A percentile compares a stretch with the other conserved stretches of the same genome.
phyloP scores from a whole-genome alignment of 768 basidiomycete species.

The Crepidotus variabilis region DNA sequence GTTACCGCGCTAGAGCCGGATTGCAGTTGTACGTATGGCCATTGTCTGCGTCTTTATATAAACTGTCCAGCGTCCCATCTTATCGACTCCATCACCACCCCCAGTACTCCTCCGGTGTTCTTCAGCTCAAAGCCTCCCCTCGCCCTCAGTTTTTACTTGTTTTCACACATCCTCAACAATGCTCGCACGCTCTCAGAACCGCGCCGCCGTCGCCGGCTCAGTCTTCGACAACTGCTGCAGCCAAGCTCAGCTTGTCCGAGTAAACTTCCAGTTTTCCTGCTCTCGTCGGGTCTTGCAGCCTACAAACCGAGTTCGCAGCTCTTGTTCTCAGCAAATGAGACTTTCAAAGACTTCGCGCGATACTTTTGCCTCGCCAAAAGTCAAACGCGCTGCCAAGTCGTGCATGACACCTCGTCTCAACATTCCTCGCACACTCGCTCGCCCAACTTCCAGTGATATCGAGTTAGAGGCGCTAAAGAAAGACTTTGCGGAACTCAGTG shows the following conservation, averaged over 20 bases:
- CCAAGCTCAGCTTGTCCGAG: not conserved
- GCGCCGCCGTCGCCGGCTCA: not conserved
- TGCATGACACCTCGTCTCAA: slow-evolving; percentile 1
- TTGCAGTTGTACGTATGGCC: slow-evolving; percentile 1
- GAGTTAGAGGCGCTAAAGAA: slow-evolving; percentile 1
- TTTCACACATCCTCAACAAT: not conserved
- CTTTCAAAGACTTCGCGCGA: slow-evolving; percentile 4
- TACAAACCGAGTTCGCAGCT: not conserved
- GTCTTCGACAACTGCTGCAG: not conserved
- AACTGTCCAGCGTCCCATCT: not conserved
- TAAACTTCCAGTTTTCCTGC: not conserved
- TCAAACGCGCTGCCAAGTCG: not conserved
- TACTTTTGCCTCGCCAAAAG: not conserved
- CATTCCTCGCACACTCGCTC: slow-evolving; percentile 7
- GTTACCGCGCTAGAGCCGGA: slow-evolving; percentile 3
- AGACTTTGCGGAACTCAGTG: slow-evolving; percentile 9
- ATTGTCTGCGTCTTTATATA: slow-evolving; percentile 9
- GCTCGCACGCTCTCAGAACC: slow-evolving; percentile 1
- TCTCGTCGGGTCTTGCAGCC: not conserved
- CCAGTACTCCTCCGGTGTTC: not conserved
- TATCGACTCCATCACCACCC: not conserved
- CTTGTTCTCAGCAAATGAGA: not conserved
- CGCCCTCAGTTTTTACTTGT: not conserved
- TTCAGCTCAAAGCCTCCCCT: not conserved
- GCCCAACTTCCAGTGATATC: slow-evolving; percentile 1